Base-by-base conservation (phyloP, 306 rosid genomes). In the Acacia confusa region DNA sequence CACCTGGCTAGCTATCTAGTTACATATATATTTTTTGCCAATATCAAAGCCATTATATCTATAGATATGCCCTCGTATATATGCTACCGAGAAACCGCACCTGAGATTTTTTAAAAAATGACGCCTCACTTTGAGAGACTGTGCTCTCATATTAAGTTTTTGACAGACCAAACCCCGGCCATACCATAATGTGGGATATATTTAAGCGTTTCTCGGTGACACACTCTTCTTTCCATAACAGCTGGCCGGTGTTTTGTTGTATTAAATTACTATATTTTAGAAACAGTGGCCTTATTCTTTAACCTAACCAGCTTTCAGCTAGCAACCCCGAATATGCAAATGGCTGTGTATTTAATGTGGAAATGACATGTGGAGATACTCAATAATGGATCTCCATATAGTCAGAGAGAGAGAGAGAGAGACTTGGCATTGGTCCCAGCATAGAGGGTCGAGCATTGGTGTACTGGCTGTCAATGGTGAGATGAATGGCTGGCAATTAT, bases 361-460 rank as follows among this genome's bases (percentile, higher is more conserved):
- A 80, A 81, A 82, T 65, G 43, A 80, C 78, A 43, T 75, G 43
- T 63, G 66, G 79, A 76, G 84, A 84, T 82, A 66, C 86, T 67
- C 88, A 87, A 87, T 84, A 84, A 79, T 87, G 66, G 66, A 78
- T 84, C 86, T 76, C 52, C 80, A 27, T 22, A 57, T 9, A 55
- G 28, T n/a, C 13, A 57, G 5, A n/a, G 13, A 57, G 27, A 57
- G 25, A 19, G 12, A 53, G 24, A 22, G 65, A 24, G 65, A 71
- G 76, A 75, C 75, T 44, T 74, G 71, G 10, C 7, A 74, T 74
- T 58, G 82, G 79, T 87, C 85, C 88, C 88, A 86, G 58, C 87
- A 81, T 71, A 43, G 77, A 48, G 75, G 80, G 66, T 77, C 75
- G 63, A 68, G 73, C 72, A 80, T 24, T 36, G 55, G 72, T 20